Conservation (phyloP, 257 asterid genomes). For the Gentiana straminea region DNA sequence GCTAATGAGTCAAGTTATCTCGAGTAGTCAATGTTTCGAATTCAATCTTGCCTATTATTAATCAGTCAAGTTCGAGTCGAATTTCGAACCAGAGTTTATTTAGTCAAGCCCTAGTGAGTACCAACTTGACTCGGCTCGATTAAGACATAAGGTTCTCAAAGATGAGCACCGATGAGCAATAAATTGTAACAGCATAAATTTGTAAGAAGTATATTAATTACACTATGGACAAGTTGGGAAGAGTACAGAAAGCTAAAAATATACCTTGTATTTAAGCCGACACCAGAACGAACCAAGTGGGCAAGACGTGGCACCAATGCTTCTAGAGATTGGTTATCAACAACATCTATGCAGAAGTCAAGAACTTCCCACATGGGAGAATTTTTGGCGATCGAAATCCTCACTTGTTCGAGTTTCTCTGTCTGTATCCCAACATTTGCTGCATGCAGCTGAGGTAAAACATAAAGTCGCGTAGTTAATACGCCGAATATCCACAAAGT, state of each 20-base stretch:
- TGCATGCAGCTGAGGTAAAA: constrained; percentile 66
- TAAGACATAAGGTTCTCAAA: no score
- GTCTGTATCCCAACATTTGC: constrained; percentile 88
- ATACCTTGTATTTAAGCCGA: constrained; percentile 95
- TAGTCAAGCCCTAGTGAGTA: no score
- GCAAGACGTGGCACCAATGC: constrained; percentile 81
- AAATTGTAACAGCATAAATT: background rate
- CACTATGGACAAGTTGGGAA: background rate
- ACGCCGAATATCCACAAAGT: no score
- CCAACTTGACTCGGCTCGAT: no score
- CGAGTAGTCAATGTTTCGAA: no score
- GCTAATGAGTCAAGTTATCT: no score
- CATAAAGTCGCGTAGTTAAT: no score
- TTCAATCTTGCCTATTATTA: no score
- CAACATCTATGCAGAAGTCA: constrained; percentile 80
- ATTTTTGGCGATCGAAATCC: constrained; percentile 84
- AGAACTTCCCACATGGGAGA: constrained; percentile 99
- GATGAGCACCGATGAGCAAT: background rate
- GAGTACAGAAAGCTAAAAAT: background rate
- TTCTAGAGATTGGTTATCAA: constrained; percentile 73
- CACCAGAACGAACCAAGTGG: constrained; percentile 71
- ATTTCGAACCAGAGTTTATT: no score
- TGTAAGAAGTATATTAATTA: background rate
- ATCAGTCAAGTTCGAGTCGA: no score
- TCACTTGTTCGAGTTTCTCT: constrained; percentile 84